These are phyloP conservation scores for Diaporthe citriasiana DNA, from an alignment of 2,329 filamentous ascomycete genomes.

Conservation along the genomic window DNA sequence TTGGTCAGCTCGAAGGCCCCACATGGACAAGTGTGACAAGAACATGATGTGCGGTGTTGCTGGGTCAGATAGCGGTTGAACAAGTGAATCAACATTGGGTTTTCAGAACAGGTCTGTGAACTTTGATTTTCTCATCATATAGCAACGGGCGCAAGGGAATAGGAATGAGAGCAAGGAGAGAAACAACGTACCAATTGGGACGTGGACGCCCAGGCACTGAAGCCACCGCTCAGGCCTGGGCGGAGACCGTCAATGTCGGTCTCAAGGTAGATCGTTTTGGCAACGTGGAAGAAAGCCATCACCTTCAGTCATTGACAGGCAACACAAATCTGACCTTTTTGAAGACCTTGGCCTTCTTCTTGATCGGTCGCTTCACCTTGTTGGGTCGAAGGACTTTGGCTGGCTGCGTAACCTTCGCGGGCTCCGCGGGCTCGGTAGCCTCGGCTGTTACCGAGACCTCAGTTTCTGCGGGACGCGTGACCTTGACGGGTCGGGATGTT, in stretches of 20 bases:
- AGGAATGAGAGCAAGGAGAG: slow-evolving; percentile 16
- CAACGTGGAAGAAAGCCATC: background rate
- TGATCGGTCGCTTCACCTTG: slow-evolving; percentile 59
- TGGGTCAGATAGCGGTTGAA: slow-evolving; percentile 86
- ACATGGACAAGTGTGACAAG: slow-evolving; percentile 35
- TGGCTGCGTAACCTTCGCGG: background rate
- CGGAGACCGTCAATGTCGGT: background rate
- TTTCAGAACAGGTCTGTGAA: slow-evolving; percentile 91
- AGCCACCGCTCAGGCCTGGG: background rate
- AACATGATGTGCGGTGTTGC: slow-evolving; percentile 42
- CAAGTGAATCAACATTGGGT: slow-evolving; percentile 77
- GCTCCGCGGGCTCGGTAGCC: background rate
- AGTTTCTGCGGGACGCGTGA: slow-evolving; percentile 4
- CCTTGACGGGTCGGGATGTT: slow-evolving; percentile 16
- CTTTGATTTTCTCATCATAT: slow-evolving; percentile 79
- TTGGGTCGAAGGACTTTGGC: background rate
- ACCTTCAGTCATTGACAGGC: slow-evolving; percentile 14
- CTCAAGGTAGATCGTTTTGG: background rate
- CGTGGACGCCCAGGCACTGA: background rate
- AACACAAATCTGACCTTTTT: slow-evolving; percentile 22
- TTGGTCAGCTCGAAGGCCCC: slow-evolving; percentile 38
- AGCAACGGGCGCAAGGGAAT: slow-evolving; percentile 56
- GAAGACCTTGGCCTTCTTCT: slow-evolving; percentile 24
- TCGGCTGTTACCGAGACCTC: background rate
- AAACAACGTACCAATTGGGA: slow-evolving; percentile 56